These are phyloP conservation scores for Solanum verrucosum DNA, from an alignment of 257 asterid genomes.

Conservation along the genomic window DNA sequence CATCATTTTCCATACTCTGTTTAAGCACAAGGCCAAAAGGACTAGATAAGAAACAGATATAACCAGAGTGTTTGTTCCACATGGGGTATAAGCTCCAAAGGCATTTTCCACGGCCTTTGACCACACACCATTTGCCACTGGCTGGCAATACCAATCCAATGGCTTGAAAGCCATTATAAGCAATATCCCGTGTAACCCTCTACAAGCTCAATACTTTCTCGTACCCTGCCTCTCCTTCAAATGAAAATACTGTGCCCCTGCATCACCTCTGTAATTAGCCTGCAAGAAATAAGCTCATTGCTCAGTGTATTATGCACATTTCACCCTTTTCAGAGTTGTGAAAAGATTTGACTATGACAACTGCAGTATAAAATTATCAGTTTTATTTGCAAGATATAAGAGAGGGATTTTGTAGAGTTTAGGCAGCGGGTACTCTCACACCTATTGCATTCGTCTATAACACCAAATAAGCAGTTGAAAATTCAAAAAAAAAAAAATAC, in stretches of 20 bases:
- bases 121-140: conserved; percentile 62
- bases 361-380: background rate
- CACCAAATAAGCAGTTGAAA: background rate
- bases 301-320: background rate
- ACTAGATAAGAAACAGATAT: conserved; percentile 59
- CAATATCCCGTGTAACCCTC: conserved; percentile 9
- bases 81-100: conserved; percentile 84
- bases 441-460: background rate
- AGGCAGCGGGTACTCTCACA: background rate
- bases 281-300: background rate
- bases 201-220: conserved; percentile 4
- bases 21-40: conserved; percentile 55
- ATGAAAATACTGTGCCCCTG: background rate
- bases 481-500: no score
- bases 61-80: conserved; percentile 73
- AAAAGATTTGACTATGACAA: background rate
- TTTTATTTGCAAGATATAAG: background rate
- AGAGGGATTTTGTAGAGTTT: background rate
- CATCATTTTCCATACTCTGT: conserved; percentile 45
- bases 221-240: background rate
- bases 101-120: conserved; percentile 70
- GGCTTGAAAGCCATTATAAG: conserved; percentile 63
- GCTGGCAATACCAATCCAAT: conserved; percentile 83
- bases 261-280: background rate
- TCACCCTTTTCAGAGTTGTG: background rate